Evolutionary conservation across 257 asterid species (phyloP), one percentile per base, ranked within the genome.

Genomic region (Buddleja alternifolia): DNA sequence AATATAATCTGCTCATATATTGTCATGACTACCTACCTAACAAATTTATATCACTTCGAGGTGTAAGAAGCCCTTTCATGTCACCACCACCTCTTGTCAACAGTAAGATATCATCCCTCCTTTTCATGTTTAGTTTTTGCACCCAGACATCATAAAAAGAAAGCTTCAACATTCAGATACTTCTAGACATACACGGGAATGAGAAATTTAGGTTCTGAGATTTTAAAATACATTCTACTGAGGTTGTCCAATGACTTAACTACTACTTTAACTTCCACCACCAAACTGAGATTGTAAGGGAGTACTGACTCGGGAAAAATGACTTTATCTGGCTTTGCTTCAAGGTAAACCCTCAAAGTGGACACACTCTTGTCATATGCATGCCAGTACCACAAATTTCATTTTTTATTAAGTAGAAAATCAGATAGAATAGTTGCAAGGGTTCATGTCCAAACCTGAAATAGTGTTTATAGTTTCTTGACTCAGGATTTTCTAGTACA

Each of bases 381-480:
- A 57, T n/a, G 54, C 54, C 41, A 42, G 17, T 11, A 45, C n/a
- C 39, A 10, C 21, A 41, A 11, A 4, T 60, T 70, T 39, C 14
- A 34, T 62, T 54, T 48, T 20, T 61, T 63, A 50, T 24, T 15
- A 63, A 61, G 10, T 6, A 36, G 44, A 20, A 34, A 55, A 67
- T 34, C 46, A 67, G 56, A 48, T 37, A 46, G 16, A 60, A 60
- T 5, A 61, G 57, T 29, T 17, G 37, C 36, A 44, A 66, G 14
- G 29, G 10, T 48, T 36, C 48, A 32, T 19, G 71, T 70, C 63
- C 78, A 74, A 50, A 93, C 99, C 99, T 90, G 85, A 75, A 72
- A 72, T 82, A 89, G 24, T 87, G 87, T 87, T 83, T 89, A 81
- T 93, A 90, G 62, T 81, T 87, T 79, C 86, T 88, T 19, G 99